Evolutionary conservation across 2,329 filamentous ascomycete genomes (phyloP).

Genomic region (Samsoniella hepiali): DNA sequence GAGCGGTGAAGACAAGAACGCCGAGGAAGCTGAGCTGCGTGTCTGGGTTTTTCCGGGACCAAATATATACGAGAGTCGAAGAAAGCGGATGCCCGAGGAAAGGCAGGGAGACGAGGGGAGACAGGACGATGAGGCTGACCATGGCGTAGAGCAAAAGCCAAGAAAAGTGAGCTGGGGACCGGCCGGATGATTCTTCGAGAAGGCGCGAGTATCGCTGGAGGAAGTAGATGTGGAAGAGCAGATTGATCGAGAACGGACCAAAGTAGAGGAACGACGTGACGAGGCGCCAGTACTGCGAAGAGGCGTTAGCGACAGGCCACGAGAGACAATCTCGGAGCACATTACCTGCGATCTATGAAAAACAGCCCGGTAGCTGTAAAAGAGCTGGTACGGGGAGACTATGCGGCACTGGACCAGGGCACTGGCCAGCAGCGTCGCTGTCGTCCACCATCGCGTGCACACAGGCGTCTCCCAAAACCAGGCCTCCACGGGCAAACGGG

Average conservation of each 20-base stretch:
- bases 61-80: slow-evolving; percentile 94
- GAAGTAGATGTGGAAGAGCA: slow-evolving; percentile 98
- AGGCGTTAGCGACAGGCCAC: slow-evolving; percentile 18
- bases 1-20: slow-evolving; percentile 84
- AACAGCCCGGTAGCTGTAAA: slow-evolving; percentile 92
- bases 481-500: slow-evolving; percentile 77
- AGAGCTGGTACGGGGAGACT: slow-evolving; percentile 89
- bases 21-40: slow-evolving; percentile 87
- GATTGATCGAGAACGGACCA: slow-evolving; percentile 86
- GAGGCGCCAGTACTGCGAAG: slow-evolving; percentile 84
- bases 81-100: slow-evolving; percentile 93
- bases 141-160: slow-evolving; percentile 90
- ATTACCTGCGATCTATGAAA: slow-evolving; percentile 85
- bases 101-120: slow-evolving; percentile 83
- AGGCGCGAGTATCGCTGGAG: slow-evolving; percentile 93
- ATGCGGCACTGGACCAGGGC: slow-evolving; percentile 90
- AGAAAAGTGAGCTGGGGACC: slow-evolving; percentile 88
- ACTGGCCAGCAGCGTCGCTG: slow-evolving; percentile 82
- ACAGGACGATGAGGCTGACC: slow-evolving; percentile 72
- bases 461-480: slow-evolving; percentile 99
- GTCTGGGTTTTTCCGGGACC: slow-evolving; percentile 92
- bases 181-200: slow-evolving; percentile 89
- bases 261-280: slow-evolving; percentile 97
- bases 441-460: slow-evolving; percentile 96
- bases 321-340: slow-evolving; percentile 1